Percentiles rank a stretch among this genome's conserved stretches.
Evolutionary conservation across 73 alveolate genomes (phyloP).

Genomic region (Paramecium primaurelia): DNA sequence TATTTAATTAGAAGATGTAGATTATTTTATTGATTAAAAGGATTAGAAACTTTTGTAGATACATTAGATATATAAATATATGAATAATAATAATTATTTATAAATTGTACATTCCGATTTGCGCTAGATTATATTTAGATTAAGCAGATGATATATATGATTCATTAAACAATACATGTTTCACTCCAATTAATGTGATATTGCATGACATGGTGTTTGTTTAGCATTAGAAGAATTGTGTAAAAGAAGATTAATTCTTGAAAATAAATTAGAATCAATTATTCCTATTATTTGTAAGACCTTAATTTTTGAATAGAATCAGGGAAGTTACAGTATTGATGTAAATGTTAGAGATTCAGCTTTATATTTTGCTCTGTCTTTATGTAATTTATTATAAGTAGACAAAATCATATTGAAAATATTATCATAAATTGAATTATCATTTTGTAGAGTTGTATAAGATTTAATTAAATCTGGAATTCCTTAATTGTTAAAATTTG

Average conservation of each 20-base stretch:
- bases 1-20: constrained; percentile 71
- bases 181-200: constrained; percentile 87
- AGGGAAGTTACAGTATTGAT: constrained; percentile 84
- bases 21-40: constrained; percentile 75
- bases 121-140: constrained; percentile 83
- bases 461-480: constrained; percentile 30
- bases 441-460: constrained; percentile 41
- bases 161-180: constrained; percentile 70
- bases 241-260: constrained; percentile 95
- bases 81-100: no score
- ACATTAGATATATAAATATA: constrained; percentile 70
- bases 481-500: neutral
- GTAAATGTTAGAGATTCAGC: constrained; percentile 99
- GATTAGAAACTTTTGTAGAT: constrained; percentile 80
- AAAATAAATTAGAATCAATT: constrained; percentile 81
- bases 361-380: constrained; percentile 93
- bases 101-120: no score
- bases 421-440: neutral
- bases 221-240: constrained; percentile 96
- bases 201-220: constrained; percentile 97
- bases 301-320: constrained; percentile 52
- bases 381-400: neutral
- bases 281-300: constrained; percentile 69
- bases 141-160: constrained; percentile 94
- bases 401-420: neutral